Conservation (phyloP, 1,284 basidiomycete species). For the Volvariella surrecta region DNA sequence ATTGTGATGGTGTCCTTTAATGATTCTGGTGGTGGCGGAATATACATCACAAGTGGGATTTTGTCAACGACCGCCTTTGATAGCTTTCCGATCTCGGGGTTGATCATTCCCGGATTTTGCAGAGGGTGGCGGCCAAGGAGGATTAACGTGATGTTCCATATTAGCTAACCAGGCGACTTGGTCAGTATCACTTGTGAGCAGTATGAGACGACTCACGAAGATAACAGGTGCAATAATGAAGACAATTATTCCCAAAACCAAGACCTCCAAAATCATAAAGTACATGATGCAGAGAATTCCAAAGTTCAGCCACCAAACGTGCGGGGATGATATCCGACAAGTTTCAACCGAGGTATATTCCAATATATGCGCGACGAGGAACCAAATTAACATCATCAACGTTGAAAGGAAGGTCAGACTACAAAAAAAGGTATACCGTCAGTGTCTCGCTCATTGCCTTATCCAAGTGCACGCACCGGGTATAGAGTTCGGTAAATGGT, state of each 20-base stretch:
- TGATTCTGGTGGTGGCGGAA: slow-evolving; percentile 62
- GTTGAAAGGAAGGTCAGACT: slow-evolving; percentile 60
- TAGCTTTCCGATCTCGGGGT: slow-evolving; percentile 69
- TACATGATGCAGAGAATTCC: slow-evolving; percentile 74
- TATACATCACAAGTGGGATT: slow-evolving; percentile 76
- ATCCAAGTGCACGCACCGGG: slow-evolving; percentile 20
- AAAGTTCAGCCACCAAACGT: slow-evolving; percentile 78
- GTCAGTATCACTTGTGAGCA: slow-evolving; percentile 1
- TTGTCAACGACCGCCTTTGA: slow-evolving; percentile 59
- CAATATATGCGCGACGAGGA: slow-evolving; percentile 68
- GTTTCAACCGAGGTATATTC: slow-evolving; percentile 64
- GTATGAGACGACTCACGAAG: slow-evolving; percentile 43
- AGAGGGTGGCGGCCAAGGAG: slow-evolving; percentile 70
- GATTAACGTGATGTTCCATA: slow-evolving; percentile 68
- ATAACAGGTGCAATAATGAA: slow-evolving; percentile 71
- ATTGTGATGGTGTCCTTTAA: slow-evolving; percentile 22
- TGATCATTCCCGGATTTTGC: slow-evolving; percentile 61
- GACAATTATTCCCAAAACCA: slow-evolving; percentile 62
- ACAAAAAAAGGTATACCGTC: neutral
- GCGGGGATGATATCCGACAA: slow-evolving; percentile 62
- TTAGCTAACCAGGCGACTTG: slow-evolving; percentile 34
- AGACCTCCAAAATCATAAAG: slow-evolving; percentile 63
- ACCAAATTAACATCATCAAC: slow-evolving; percentile 68
- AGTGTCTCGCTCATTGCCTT: neutral
- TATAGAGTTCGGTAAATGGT: slow-evolving; percentile 22